These are phyloP conservation scores for Myxozyma lipomycoides DNA, from an alignment of 805 yeast genomes.

Conservation along the genomic window DNA sequence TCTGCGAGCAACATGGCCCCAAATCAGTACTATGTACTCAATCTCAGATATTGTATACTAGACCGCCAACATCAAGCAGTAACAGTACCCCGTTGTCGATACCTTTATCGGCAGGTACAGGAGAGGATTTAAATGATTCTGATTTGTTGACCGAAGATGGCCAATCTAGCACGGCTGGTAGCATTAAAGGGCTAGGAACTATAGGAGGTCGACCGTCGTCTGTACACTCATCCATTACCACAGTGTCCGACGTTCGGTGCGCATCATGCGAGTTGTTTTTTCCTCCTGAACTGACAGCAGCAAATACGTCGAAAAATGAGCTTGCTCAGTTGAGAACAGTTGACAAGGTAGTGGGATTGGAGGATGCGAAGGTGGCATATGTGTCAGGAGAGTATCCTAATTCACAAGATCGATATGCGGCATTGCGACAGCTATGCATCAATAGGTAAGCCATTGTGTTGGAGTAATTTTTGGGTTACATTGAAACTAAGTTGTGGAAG, in stretches of 20 bases:
- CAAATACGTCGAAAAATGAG: too few species aligned
- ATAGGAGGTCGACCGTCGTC: too few species aligned
- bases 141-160: too few species aligned
- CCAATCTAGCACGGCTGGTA: too few species aligned
- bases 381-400: slow-evolving; percentile 32
- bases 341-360: too few species aligned
- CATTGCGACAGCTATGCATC: slow-evolving; percentile 33
- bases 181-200: too few species aligned
- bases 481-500: too few species aligned
- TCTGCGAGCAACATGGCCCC: slow-evolving; percentile 37
- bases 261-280: slow-evolving; percentile 29
- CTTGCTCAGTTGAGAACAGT: too few species aligned
- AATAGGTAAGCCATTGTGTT: not conserved
- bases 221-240: too few species aligned
- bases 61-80: slow-evolving; percentile 1
- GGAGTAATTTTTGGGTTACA: not conserved
- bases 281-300: too few species aligned
- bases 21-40: slow-evolving; percentile 34
- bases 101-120: not conserved
- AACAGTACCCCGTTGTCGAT: not conserved
- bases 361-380: not conserved
- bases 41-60: slow-evolving; percentile 9
- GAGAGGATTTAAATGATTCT: not conserved
- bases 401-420: slow-evolving; percentile 30
- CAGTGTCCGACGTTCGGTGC: slow-evolving; percentile 11